A percentile compares a stretch with the other conserved stretches of the same genome.
phyloP scores from a whole-genome alignment of 1,139 yeast genomes.

The Zygosaccharomyces sapae region DNA sequence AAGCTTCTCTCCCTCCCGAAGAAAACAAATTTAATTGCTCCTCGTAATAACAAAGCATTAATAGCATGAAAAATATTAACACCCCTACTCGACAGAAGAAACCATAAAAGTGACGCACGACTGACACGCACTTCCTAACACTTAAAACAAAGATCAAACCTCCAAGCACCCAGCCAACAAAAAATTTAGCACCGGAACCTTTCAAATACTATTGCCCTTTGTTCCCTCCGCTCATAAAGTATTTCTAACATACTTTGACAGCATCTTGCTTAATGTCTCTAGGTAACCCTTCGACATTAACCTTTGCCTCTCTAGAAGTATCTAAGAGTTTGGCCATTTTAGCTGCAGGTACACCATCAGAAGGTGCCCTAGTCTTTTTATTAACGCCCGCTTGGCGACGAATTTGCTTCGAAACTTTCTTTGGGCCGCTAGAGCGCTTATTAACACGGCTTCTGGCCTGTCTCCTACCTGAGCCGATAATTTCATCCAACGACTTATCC shows the following conservation, averaged over 20 bases:
- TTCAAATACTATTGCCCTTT: neutral
- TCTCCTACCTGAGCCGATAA: conserved; percentile 58
- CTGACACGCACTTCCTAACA: neutral
- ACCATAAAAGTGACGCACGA: neutral
- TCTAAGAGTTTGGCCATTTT: conserved; percentile 46
- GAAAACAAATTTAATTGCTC: conserved; percentile 21
- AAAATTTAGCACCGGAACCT: conserved; percentile 1
- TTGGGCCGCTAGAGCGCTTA: conserved; percentile 36
- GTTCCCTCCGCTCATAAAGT: conserved; percentile 3
- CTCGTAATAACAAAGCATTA: conserved; percentile 7
- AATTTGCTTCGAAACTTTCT: conserved; percentile 32
- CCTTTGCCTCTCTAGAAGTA: conserved; percentile 63
- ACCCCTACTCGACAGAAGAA: neutral
- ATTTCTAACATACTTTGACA: conserved; percentile 65
- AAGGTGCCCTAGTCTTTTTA: conserved; percentile 31
- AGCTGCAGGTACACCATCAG: conserved; percentile 37
- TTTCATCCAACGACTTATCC: conserved; percentile 94
- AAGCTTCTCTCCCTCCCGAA: conserved; percentile 15
- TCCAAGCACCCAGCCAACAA: conserved; percentile 6
- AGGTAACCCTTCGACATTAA: conserved; percentile 73
- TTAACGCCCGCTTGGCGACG: conserved; percentile 26
- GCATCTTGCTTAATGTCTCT: conserved; percentile 73
- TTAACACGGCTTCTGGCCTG: conserved; percentile 42
- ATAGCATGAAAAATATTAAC: neutral
- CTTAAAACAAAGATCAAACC: neutral